Conservation (phyloP, 2,329 filamentous ascomycete species). For the Cryphonectria parasitica region DNA sequence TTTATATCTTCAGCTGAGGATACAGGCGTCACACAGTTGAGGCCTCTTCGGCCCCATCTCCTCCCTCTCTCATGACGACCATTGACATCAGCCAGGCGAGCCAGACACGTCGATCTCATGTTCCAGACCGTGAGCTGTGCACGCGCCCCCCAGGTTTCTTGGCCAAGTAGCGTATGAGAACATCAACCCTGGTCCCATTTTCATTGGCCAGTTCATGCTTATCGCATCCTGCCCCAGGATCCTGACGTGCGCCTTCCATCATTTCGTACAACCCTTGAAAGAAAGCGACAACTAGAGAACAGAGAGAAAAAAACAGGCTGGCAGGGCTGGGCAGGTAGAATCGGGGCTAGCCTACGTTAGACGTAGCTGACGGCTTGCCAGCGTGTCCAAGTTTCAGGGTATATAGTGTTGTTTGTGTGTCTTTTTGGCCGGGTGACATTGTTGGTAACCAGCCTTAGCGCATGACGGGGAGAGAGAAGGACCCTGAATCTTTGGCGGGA, state of each 20-base stretch:
- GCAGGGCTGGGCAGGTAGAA: not conserved
- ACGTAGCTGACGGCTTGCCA: not conserved
- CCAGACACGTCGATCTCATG: not conserved
- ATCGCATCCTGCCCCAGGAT: not conserved
- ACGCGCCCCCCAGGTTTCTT: not conserved
- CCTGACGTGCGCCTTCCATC: not conserved
- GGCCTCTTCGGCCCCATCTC: not conserved
- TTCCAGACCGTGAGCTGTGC: not conserved
- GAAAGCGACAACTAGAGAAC: too few relatives aligned
- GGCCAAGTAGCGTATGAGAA: not conserved
- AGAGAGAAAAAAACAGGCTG: not conserved
- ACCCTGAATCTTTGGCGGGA: slow-evolving; percentile 3
- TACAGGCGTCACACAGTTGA: not conserved
- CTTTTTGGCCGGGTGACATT: not conserved
- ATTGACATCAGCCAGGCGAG: slow-evolving; percentile 8
- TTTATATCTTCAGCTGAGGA: slow-evolving; percentile 6
- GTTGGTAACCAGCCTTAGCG: not conserved
- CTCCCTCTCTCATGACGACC: slow-evolving; percentile 1
- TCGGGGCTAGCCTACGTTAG: too few relatives aligned
- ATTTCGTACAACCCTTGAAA: not conserved
- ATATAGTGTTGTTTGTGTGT: not conserved
- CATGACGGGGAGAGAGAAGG: not conserved
- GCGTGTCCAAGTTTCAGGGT: not conserved
- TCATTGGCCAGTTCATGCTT: not conserved
- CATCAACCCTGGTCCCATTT: not conserved